phyloP scores from a whole-genome alignment of 1,284 basidiomycete species.

The Trametes sp. region DNA sequence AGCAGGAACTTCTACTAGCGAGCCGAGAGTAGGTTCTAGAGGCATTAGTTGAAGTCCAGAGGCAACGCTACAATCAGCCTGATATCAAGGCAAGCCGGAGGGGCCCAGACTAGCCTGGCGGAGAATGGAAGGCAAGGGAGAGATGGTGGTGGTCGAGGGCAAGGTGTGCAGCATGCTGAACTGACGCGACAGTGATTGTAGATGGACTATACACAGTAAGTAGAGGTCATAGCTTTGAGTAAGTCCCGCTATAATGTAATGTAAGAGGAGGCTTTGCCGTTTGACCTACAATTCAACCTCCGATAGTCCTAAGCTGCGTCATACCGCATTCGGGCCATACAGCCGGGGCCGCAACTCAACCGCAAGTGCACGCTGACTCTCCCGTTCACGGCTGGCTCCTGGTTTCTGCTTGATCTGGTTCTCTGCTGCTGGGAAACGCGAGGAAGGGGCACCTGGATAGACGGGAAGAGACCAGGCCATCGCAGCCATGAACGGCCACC shows the following conservation, averaged over 20 bases:
- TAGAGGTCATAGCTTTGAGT: too few species aligned
- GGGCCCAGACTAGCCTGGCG: too few species aligned
- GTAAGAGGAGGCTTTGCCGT: too few species aligned
- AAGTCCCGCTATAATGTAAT: too few species aligned
- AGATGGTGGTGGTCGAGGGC: too few species aligned
- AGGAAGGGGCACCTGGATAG: constrained; percentile 6
- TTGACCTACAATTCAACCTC: constrained; percentile 29
- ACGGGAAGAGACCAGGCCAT: constrained; percentile 6
- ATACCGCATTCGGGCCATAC: constrained; percentile 10
- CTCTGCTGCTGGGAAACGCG: background rate
- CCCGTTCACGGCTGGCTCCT: constrained; percentile 1
- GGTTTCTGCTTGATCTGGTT: background rate
- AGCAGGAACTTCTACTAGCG: constrained; percentile 77
- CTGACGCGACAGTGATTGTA: background rate
- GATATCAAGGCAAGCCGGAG: background rate
- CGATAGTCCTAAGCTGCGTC: constrained; percentile 1
- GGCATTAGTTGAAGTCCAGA: constrained; percentile 30
- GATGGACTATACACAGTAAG: too few species aligned
- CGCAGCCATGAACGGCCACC: constrained; percentile 31
- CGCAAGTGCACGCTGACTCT: constrained; percentile 15
- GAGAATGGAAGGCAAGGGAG: too few species aligned
- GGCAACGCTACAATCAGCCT: background rate
- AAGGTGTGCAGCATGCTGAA: background rate
- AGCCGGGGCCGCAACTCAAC: constrained; percentile 16
- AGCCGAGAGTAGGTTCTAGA: constrained; percentile 53